These are phyloP conservation scores for Syzygium oleosum DNA, from an alignment of 345 rosid genomes.

Conservation along the genomic window DNA sequence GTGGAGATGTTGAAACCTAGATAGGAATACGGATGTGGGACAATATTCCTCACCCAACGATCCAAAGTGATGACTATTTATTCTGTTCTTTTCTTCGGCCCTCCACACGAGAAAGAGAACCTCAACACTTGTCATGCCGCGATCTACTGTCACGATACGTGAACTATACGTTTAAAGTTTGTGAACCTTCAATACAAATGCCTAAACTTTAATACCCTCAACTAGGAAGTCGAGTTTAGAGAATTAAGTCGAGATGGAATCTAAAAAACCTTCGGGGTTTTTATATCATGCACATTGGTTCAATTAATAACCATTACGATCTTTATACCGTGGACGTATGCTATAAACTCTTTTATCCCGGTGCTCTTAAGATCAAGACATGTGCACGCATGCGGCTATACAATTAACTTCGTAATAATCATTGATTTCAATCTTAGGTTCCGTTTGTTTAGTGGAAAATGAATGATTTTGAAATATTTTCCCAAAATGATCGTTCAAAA, in stretches of 20 bases:
- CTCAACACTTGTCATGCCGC: not conserved
- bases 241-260: not conserved
- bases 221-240: not conserved
- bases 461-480: fast-evolving
- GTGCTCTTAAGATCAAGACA: not conserved
- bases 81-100: not conserved
- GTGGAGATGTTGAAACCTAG: not conserved
- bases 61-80: not conserved
- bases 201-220: not conserved
- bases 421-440: not conserved
- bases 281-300: not conserved
- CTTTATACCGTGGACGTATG: not conserved
- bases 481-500: too few species aligned
- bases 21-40: not conserved
- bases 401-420: not conserved
- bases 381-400: not conserved
- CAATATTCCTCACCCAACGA: not conserved
- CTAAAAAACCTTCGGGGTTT: not conserved
- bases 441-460: fast-evolving
- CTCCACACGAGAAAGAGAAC: not conserved
- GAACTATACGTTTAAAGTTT: not conserved
- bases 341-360: not conserved
- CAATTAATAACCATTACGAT: not conserved
- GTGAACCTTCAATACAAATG: not conserved
- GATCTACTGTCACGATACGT: not conserved